Evolutionary conservation across 208 protist species (phyloP).

Genomic region (Trypanosoma boissoni): DNA sequence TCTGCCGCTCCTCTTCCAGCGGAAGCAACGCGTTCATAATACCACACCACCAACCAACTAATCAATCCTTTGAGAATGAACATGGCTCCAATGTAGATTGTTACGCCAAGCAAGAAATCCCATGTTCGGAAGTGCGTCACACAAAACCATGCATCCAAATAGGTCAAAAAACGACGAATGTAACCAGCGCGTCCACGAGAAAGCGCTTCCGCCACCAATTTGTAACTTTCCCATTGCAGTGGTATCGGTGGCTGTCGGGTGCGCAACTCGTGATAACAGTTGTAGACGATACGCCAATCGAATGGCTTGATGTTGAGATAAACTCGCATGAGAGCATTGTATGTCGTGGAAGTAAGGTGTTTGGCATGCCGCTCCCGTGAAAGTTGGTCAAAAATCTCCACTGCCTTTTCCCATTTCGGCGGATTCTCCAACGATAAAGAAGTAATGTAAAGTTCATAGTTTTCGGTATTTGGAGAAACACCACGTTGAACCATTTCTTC

Average conservation of each 20-base stretch:
- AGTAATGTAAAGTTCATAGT: slow-evolving; percentile 79
- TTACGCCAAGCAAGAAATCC: slow-evolving; percentile 48
- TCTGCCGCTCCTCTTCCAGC: slow-evolving; percentile 10
- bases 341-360: slow-evolving; percentile 54
- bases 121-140: slow-evolving; percentile 56
- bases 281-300: slow-evolving; percentile 90
- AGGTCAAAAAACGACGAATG: slow-evolving; percentile 61
- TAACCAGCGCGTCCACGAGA: slow-evolving; percentile 53
- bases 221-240: slow-evolving; percentile 83
- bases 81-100: slow-evolving; percentile 51
- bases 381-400: slow-evolving; percentile 82
- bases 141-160: slow-evolving; percentile 78
- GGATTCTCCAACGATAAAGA: slow-evolving; percentile 62
- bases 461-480: slow-evolving; percentile 40
- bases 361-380: slow-evolving; percentile 35
- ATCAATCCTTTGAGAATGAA: slow-evolving; percentile 53
- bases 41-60: slow-evolving; percentile 31
- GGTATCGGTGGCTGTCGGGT: slow-evolving; percentile 52
- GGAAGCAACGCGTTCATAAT: slow-evolving; percentile 26
- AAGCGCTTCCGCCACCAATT: slow-evolving; percentile 66
- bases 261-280: slow-evolving; percentile 86
- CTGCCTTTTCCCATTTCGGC: slow-evolving; percentile 77
- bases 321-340: slow-evolving; percentile 84
- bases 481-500: slow-evolving; percentile 65
- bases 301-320: slow-evolving; percentile 89